Conservation (phyloP, 148 eudicot species). For the Fagopyrum esculentum region DNA sequence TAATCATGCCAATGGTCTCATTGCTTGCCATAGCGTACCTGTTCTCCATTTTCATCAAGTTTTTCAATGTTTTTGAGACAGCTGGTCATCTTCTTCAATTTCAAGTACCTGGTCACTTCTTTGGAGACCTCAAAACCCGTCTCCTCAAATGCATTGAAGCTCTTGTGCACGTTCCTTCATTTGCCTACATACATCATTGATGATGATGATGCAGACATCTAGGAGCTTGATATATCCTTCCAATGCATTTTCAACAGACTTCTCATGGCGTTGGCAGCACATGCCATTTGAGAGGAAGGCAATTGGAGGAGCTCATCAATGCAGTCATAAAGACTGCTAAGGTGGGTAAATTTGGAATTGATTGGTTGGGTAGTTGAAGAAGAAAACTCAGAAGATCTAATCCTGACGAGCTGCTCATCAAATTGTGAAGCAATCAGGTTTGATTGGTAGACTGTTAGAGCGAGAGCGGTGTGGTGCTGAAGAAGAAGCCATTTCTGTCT, state of each 20-base stretch:
- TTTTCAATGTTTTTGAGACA: background rate
- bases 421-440: background rate
- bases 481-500: background rate
- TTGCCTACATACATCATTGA: slow-evolving; percentile 18
- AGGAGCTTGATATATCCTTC: slow-evolving; percentile 23
- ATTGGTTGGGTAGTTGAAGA: slow-evolving; percentile 7
- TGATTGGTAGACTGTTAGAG: background rate
- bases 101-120: background rate
- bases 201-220: background rate
- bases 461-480: slow-evolving; percentile 1
- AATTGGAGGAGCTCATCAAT: slow-evolving; percentile 13
- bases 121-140: background rate
- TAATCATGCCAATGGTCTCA: background rate
- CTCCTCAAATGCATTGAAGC: background rate
- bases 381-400: background rate
- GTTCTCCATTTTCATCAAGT: background rate
- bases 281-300: background rate
- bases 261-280: background rate
- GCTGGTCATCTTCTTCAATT: background rate
- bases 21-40: background rate
- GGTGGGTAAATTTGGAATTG: slow-evolving; percentile 5
- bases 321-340: background rate
- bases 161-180: background rate
- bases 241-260: slow-evolving; percentile 5
- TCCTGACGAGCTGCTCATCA: background rate